Base-by-base conservation (phyloP, 1,284 basidiomycete species). In the Pseudozyma thailandica region DNA sequence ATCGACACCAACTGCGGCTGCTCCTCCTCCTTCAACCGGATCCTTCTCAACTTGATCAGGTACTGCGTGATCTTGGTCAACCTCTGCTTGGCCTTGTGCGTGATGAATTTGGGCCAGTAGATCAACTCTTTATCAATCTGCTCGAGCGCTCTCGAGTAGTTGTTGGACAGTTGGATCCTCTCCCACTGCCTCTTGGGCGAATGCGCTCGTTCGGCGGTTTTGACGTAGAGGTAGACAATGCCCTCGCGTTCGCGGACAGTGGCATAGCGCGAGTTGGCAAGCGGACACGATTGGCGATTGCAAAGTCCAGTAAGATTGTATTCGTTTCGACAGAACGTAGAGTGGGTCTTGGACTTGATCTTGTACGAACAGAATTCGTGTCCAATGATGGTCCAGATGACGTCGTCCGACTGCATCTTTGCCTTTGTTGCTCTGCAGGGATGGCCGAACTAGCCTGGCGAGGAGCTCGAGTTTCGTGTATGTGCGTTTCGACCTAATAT, bases 61-160 rank as follows among this genome's bases (percentile, higher is more conserved):
- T 98, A 98, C 84, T 99, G 96, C 0, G 95, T 98, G 77, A 99
- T 98, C 86, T 98, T 98, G 16, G 96, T 99, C 35, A 97, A 88
- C 49, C 96, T 89, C 85, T 99, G 96, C 86, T 98, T 99, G 87
- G 95, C 97, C 85, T 98, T 98, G 86, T 98, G 96, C 59, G 93
- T 92, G 54, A 90, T 90, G 83, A 96, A 98, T 78, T 94, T 95
- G 10, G 94, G 94, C 96, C 96, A 98, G 84, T 98, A 94, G 43
- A 94, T 88, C 71, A 98, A 88, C 82, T 98, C 93, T 68, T 88
- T 89, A 86, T 98, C 96, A 52, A 82, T 80, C 58, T 81, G 79
- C 50, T 95, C 92, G 47, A 99, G 86, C 3, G 96, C 94, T 83
- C 92, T 93, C 38, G 91, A 87, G 85, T 98, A 98, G 85, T 94